Percentiles rank a stretch among this genome's conserved stretches.
Evolutionary conservation across 805 yeast species (phyloP).

Genomic region (Candida berthetii): DNA sequence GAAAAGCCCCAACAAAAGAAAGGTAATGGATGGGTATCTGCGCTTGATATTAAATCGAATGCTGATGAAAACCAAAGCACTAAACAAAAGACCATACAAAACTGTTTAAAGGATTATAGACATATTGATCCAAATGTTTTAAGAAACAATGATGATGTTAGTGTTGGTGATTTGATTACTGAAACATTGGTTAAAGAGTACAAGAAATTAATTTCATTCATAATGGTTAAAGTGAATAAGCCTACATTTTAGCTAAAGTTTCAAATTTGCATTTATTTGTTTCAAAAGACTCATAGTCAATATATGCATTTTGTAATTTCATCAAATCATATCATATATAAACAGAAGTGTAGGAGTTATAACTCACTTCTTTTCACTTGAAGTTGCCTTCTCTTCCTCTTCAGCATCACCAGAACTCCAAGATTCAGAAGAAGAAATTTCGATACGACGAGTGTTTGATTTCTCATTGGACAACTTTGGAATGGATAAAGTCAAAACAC

Average conservation of each 20-base stretch:
- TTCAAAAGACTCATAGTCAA: not conserved
- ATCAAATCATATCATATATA: no score
- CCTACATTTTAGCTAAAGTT: slow-evolving; percentile 11
- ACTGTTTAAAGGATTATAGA: slow-evolving; percentile 53
- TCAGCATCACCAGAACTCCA: slow-evolving; percentile 10
- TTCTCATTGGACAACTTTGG: slow-evolving; percentile 30
- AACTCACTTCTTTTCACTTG: no score
- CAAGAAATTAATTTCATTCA: slow-evolving; percentile 27
- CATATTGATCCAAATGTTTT: slow-evolving; percentile 49
- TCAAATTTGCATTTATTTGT: slow-evolving; percentile 1
- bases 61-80: slow-evolving; percentile 23
- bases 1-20: not conserved
- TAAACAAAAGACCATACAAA: slow-evolving; percentile 35
- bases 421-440: slow-evolving; percentile 21
- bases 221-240: slow-evolving; percentile 33
- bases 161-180: slow-evolving; percentile 26
- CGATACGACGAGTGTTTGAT: slow-evolving; percentile 20
- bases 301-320: no score
- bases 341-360: no score
- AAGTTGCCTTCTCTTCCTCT: no score
- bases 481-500: slow-evolving; percentile 34
- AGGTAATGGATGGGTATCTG: slow-evolving; percentile 45
- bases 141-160: slow-evolving; percentile 3
- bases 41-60: slow-evolving; percentile 33
- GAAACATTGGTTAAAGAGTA: slow-evolving; percentile 20